A percentile compares a stretch with the other conserved stretches of the same genome.
phyloP scores from a whole-genome alignment of 2,329 filamentous ascomycete genomes.

The Volutella citrinella region DNA sequence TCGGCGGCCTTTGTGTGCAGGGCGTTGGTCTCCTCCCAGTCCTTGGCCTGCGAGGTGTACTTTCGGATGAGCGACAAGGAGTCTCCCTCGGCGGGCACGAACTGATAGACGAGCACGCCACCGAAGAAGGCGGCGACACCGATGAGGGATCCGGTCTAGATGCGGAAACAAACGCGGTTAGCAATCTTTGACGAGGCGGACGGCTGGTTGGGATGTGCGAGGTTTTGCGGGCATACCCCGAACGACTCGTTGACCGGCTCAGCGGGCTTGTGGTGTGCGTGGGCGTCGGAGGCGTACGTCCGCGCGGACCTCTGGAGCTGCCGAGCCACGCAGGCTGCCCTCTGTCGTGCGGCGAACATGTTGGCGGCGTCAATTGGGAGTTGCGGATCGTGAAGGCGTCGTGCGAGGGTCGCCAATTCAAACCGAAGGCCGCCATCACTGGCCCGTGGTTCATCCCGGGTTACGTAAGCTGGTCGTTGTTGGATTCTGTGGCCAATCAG shows the following conservation, averaged over 20 bases:
- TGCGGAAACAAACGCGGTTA: constrained; percentile 12
- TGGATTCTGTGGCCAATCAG: constrained; percentile 22
- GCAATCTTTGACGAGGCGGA: too few species aligned
- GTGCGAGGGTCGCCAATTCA: constrained; percentile 20
- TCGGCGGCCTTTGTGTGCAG: constrained; percentile 50
- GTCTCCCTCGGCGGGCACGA: constrained; percentile 50
- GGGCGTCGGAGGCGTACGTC: constrained; percentile 53
- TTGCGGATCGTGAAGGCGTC: constrained; percentile 24
- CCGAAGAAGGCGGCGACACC: constrained; percentile 43
- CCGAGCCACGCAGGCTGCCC: constrained; percentile 37
- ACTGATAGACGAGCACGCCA: constrained; percentile 44
- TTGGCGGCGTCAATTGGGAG: constrained; percentile 33
- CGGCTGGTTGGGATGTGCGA: too few species aligned
- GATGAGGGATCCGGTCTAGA: constrained; percentile 48
- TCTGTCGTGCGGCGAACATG: constrained; percentile 45
- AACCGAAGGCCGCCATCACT: constrained; percentile 27
- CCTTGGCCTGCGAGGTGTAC: constrained; percentile 44
- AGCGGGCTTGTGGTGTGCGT: constrained; percentile 45
- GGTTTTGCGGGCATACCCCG: constrained; percentile 43
- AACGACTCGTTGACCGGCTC: constrained; percentile 49
- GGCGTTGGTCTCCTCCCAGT: constrained; percentile 51
- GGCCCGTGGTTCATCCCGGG: constrained; percentile 18
- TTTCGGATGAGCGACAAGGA: constrained; percentile 46
- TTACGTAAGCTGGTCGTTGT: constrained; percentile 27
- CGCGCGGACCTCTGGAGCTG: constrained; percentile 39